phyloP scores from a whole-genome alignment of 2,329 filamentous ascomycete genomes.

The Talaromyces sp. region DNA sequence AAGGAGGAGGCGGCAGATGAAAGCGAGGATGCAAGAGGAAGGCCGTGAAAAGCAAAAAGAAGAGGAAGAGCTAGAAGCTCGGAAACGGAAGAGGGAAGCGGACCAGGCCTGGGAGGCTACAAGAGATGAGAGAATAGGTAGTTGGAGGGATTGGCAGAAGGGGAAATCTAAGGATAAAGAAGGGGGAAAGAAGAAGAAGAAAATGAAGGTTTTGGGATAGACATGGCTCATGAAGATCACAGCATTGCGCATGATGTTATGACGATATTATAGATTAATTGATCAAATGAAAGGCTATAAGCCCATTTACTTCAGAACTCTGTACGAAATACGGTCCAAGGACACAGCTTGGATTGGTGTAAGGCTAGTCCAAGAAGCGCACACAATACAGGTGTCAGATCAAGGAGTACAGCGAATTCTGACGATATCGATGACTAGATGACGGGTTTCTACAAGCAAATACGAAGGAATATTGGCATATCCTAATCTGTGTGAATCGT shows the following conservation, averaged over 20 bases:
- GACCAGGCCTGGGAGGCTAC: constrained; percentile 95
- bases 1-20: constrained; percentile 75
- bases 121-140: constrained; percentile 83
- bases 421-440: too few relatives aligned
- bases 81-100: constrained; percentile 84
- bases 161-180: constrained; percentile 53
- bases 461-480: too few relatives aligned
- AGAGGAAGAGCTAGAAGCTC: constrained; percentile 76
- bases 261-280: background rate
- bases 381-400: too few relatives aligned
- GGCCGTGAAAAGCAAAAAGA: constrained; percentile 80
- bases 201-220: constrained; percentile 48
- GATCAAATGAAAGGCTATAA: background rate
- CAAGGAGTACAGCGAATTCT: too few relatives aligned
- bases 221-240: background rate
- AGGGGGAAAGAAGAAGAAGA: constrained; percentile 59
- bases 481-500: too few relatives aligned
- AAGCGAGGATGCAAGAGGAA: constrained; percentile 95
- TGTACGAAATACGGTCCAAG: background rate
- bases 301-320: too few relatives aligned
- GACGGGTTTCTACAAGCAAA: too few relatives aligned
- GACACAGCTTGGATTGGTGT: too few relatives aligned
- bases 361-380: too few relatives aligned
- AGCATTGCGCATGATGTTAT: background rate
- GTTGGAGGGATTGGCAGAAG: constrained; percentile 91